Evolutionary conservation across 768 basidiomycete species (phyloP), one percentile per base, ranked within the genome.

Genomic region (Phanerochaete sordida): DNA sequence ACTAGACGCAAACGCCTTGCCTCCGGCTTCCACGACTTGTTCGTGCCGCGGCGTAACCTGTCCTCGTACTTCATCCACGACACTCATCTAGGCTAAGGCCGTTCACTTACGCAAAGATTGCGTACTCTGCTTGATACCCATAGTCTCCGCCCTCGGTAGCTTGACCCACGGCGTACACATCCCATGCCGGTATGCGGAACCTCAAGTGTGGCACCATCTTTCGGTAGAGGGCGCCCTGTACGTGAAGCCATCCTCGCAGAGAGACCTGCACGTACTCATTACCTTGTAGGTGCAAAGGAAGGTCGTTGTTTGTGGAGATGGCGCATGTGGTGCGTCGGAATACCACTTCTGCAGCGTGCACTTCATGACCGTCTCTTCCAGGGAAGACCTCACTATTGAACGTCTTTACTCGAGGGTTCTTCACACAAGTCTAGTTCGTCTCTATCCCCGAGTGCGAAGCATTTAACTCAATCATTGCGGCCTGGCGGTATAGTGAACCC

Each of bases 251-350:
- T 6, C 19, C 11, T 43, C 33, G n/a, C n/a, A n/a, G n/a, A 35
- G 27, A 50, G 23, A 15, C 26, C 15, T 28, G 21, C 26, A 28
- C 16, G 28, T 27, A 28, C 27, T 50, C 23, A 50, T 26, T 12
- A 1, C 11, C 48, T 33, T 51, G 16, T 43, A 60, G 60, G 46
- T 62, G n/a, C 63, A 64, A 57, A 44, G 56, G 56, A 87, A 88
- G 74, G 77, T 92, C 39, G 90, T 95, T 27, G 95, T 98, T n/a
- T 89, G 95, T 62, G 95, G 95, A 37, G 95, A 98, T 74, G 95
- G 95, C 65, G 95, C 95, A 56, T 95, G 91, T 68, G 95, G 95
- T 90, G 69, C 60, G 83, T 73, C 44, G n/a, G 15, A 57, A 37
- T 37, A 37, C 37, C 28, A 24, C 21, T 13, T 64, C 26, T 37